Evolutionary conservation across 106 monocot genomes (phyloP), one percentile per base, ranked within the genome.

Genomic region (Ottelia alismoides): DNA sequence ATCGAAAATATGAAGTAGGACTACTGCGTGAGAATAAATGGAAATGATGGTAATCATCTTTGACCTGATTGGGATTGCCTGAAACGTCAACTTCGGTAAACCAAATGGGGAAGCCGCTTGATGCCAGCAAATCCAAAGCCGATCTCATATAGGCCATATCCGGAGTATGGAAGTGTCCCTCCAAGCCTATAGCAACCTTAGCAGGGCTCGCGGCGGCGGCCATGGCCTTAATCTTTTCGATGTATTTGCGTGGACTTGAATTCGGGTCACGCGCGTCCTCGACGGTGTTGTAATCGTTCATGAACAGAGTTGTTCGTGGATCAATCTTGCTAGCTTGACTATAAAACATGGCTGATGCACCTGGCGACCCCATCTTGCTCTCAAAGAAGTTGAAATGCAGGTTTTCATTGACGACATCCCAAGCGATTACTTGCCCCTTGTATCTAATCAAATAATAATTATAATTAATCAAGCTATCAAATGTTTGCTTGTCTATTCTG

Each of bases 401-500:
- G 65, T 84, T 78, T 70, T 93, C 93, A 35, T 93, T 93, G 17
- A 78, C 65, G 5, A 93, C 87, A 43, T 93, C 93, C 93, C 93
- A 88, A 12, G 51, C 71, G 43, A 93, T 76, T 22, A 92, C 22
- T 45, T 71, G 46, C n/a, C 77, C 79, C 25, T 6, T 52, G 70
- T 93, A 93, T n/a, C n/a, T n/a, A n/a, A n/a, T n/a, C n/a, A n/a
- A n/a, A n/a, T n/a, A n/a, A n/a, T n/a, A n/a, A n/a, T n/a, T n/a
- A n/a, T n/a, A n/a, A n/a, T n/a, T n/a, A n/a, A n/a, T n/a, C n/a
- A n/a, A n/a, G n/a, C n/a, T n/a, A n/a, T n/a, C n/a, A n/a, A n/a
- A n/a, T n/a, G n/a, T n/a, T n/a, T n/a, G n/a, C n/a, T n/a, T n/a
- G n/a, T n/a, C n/a, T n/a, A n/a, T n/a, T n/a, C n/a, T n/a, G n/a